These are phyloP conservation scores for Solanum sejunctum DNA, from an alignment of 257 asterid species.

Conservation along the genomic window DNA sequence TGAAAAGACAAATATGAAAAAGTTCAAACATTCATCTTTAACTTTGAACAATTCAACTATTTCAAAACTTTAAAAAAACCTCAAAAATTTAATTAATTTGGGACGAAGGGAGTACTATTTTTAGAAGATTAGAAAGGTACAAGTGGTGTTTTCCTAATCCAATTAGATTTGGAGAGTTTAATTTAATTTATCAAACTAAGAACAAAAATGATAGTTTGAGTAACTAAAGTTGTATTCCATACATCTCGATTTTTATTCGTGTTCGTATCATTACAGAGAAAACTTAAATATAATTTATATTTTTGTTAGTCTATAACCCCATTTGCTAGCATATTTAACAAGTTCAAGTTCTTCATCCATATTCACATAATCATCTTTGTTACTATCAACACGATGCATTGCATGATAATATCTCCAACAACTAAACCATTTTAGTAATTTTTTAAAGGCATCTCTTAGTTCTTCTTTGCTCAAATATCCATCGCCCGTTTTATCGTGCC, in stretches of 20 bases:
- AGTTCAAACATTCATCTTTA: no score
- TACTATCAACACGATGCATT: neutral
- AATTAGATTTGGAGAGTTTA: neutral
- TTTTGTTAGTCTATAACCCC: no score
- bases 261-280: no score
- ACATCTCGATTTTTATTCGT: no score
- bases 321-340: neutral
- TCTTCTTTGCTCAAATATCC: neutral
- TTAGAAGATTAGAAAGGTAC: no score
- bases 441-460: neutral
- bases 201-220: neutral
- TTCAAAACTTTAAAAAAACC: no score
- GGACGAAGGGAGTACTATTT: no score
- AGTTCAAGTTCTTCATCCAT: neutral
- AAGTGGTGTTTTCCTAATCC: neutral
- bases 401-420: neutral
- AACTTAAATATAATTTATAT: no score
- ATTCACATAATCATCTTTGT: neutral
- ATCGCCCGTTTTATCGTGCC: neutral
- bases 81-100: no score
- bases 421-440: neutral
- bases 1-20: no score
- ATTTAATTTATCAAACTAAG: neutral
- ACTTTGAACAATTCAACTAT: no score
- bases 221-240: no score